A percentile compares a stretch with the other conserved stretches of the same genome.
Conservation (phyloP, 495 filamentous ascomycete species). For the Aspergillus panamensis region DNA sequence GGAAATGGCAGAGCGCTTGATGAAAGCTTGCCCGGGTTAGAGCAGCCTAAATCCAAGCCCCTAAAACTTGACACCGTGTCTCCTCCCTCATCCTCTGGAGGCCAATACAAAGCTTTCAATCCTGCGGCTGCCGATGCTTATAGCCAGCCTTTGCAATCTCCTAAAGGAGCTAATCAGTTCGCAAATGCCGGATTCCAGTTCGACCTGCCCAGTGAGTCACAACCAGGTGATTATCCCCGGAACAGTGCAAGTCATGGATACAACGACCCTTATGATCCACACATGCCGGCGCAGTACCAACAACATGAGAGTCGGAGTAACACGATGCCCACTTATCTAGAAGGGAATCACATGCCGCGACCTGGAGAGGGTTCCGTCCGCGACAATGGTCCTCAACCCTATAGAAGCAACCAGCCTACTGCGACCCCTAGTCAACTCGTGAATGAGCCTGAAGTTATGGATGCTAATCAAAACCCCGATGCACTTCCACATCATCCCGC, state of each 20-base stretch:
- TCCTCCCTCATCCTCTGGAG: slow-evolving; percentile 17
- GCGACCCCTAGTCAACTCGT: slow-evolving; percentile 18
- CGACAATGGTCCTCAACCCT: slow-evolving; percentile 26
- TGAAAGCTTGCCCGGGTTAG: slow-evolving; percentile 49
- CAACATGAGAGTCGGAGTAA: slow-evolving; percentile 10
- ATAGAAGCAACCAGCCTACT: slow-evolving; percentile 23
- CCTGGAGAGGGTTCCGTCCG: slow-evolving; percentile 11
- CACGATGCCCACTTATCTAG: slow-evolving; percentile 16
- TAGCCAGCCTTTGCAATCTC: slow-evolving; percentile 55
- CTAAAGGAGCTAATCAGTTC: slow-evolving; percentile 49
- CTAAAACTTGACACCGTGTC: slow-evolving; percentile 14
- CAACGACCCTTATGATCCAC: slow-evolving; percentile 15
- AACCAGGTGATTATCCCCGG: slow-evolving; percentile 42
- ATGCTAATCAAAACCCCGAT: slow-evolving; percentile 52
- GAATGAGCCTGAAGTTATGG: slow-evolving; percentile 18
- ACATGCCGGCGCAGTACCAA: slow-evolving; percentile 13
- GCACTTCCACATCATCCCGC: slow-evolving; percentile 71
- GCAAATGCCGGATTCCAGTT: slow-evolving; percentile 57
- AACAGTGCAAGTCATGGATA: slow-evolving; percentile 25
- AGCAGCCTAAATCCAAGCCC: slow-evolving; percentile 29
- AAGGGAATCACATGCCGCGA: slow-evolving; percentile 6
- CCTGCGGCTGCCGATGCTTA: slow-evolving; percentile 47
- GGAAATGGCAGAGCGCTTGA: slow-evolving; percentile 40
- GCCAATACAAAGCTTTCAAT: slow-evolving; percentile 36
- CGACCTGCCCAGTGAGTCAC: slow-evolving; percentile 63